Evolutionary conservation across 805 yeast genomes (phyloP).

Genomic region (Ogataea dorogensis): DNA sequence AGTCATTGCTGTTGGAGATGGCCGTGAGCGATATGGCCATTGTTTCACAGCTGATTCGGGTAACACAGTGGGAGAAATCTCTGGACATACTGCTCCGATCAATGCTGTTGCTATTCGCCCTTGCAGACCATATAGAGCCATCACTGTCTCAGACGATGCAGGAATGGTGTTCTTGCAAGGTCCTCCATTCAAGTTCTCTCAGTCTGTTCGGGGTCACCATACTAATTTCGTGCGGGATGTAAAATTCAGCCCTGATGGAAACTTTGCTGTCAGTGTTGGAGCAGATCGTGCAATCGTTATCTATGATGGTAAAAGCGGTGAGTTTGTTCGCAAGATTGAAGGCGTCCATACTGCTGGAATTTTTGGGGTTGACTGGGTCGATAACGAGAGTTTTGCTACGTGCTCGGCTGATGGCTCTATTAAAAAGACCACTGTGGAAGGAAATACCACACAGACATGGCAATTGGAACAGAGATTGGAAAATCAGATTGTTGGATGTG

Average conservation of each 20-base stretch:
- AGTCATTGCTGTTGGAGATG: slow-evolving; percentile 92
- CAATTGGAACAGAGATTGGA: slow-evolving; percentile 44
- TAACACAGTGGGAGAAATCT: slow-evolving; percentile 93
- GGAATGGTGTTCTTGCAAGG: slow-evolving; percentile 83
- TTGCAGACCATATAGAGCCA: slow-evolving; percentile 88
- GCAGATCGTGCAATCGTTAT: slow-evolving; percentile 74
- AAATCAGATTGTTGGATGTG: slow-evolving; percentile 79
- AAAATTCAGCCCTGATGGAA: slow-evolving; percentile 79
- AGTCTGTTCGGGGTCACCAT: slow-evolving; percentile 72
- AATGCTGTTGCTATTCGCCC: slow-evolving; percentile 84
- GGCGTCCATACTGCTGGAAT: slow-evolving; percentile 71
- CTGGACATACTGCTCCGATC: slow-evolving; percentile 84
- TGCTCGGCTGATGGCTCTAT: slow-evolving; percentile 80
- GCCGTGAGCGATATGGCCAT: slow-evolving; percentile 87
- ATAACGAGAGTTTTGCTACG: slow-evolving; percentile 65
- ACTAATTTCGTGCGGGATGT: slow-evolving; percentile 78
- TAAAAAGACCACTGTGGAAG: slow-evolving; percentile 60
- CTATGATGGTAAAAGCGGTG: slow-evolving; percentile 89
- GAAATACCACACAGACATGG: slow-evolving; percentile 51
- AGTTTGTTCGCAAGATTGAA: slow-evolving; percentile 53
- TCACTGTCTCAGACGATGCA: slow-evolving; percentile 87
- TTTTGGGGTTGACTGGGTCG: slow-evolving; percentile 71
- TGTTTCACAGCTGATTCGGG: slow-evolving; percentile 94
- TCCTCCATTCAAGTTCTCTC: slow-evolving; percentile 87
- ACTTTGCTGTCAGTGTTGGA: slow-evolving; percentile 73